Base-by-base conservation (phyloP, 768 basidiomycete genomes). In the Pleurotus sapidus region DNA sequence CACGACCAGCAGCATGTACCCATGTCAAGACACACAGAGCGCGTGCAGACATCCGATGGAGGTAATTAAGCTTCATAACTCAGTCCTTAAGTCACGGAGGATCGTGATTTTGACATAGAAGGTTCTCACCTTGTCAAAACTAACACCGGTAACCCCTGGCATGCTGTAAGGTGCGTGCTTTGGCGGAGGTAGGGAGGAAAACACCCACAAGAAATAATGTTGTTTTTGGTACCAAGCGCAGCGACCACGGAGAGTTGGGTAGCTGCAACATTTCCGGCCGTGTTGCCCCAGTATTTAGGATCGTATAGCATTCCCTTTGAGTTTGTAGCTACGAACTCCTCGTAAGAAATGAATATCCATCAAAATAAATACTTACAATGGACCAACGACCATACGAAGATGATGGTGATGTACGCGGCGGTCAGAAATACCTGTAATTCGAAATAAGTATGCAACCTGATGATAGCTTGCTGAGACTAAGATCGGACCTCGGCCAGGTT, bases 201-300 rank as follows among this genome's bases (percentile, higher is more conserved):
- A 3, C 12, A 61, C 71, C 53, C 23, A 74, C 74, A 69, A 3
- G 71, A 70, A 34, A 76, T 64, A 14, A 84, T 64, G 57, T 87
- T 87, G 67, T 88, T 87, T 69, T 82, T 82, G 59, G 80, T 82
- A 1, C 83, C 84, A 23, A 88, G 75, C 2, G 77, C 84, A 14
- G 78, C 74, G 63, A 87, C 71, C 17, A 88, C 70, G 1, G 84
- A 80, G 0, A 84, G 66, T 65, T 88, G 84, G 39, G 72, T 71
- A 14, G 72, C 66, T 1, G 77, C 81, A 20, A 84, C 73, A 25
- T 68, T 67, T 0, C 73, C 79, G 1, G 77, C 71, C 24, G 77
- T 70, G 57, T 81, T 76, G 25, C 70, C 71, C 60, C 67, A 77
- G 60, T 77, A 76, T 50, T 70, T 66, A 0, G 74, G 70, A 57